These are phyloP conservation scores for Medakamo hakoo DNA, from an alignment of 139 green algal species.

Conservation along the genomic window DNA sequence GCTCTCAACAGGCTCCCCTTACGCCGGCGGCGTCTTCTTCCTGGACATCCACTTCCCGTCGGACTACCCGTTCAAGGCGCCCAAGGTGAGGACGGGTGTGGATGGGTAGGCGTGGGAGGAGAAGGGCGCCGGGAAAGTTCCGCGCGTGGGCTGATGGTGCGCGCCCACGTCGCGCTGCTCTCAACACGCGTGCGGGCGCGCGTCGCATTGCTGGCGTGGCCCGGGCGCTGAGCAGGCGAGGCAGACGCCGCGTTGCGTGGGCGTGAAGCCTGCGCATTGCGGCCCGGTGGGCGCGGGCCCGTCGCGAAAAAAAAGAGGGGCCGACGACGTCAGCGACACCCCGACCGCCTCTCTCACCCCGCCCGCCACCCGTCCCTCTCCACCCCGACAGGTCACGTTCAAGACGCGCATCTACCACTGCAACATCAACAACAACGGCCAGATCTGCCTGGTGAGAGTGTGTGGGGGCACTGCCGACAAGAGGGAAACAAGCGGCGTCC, in stretches of 20 bases:
- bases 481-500: too few relatives aligned
- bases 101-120: too few relatives aligned
- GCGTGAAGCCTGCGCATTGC: too few relatives aligned
- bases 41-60: slow-evolving; percentile 85
- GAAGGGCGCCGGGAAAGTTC: too few relatives aligned
- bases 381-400: slow-evolving; percentile 48
- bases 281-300: too few relatives aligned
- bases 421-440: slow-evolving; percentile 74
- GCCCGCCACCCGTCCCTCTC: neutral
- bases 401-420: slow-evolving; percentile 87
- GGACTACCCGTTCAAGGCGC: slow-evolving; percentile 93
- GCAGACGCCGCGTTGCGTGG: too few relatives aligned
- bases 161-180: too few relatives aligned
- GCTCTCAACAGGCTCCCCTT: slow-evolving; percentile 54
- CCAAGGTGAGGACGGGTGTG: slow-evolving; percentile 46
- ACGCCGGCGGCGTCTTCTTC: slow-evolving; percentile 84
- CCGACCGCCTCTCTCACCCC: neutral
- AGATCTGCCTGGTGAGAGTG: slow-evolving; percentile 82
- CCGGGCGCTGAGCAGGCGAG: too few relatives aligned
- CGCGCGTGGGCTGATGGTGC: too few relatives aligned
- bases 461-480: too few relatives aligned
- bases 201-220: too few relatives aligned
- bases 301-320: neutral
- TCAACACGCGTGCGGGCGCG: too few relatives aligned
- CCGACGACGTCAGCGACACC: neutral